Conservation (phyloP, 352 stramenopile species). For the Phytopythium boreale region DNA sequence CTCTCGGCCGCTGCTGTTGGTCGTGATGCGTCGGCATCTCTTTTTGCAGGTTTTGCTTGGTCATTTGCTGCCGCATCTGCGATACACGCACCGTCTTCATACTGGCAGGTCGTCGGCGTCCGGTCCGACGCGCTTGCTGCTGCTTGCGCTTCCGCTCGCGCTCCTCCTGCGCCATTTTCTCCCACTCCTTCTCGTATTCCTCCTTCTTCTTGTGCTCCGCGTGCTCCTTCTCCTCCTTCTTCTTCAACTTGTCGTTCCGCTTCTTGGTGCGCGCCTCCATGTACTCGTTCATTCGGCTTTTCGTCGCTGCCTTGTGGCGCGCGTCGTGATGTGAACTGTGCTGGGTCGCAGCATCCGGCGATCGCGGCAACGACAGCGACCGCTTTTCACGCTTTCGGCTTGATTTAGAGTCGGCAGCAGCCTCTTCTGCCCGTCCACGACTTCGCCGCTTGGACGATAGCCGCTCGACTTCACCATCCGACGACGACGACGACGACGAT, state of each 20-base stretch:
- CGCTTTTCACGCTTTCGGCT: slow-evolving; percentile 4
- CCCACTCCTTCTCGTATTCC: slow-evolving; percentile 88
- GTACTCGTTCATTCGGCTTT: slow-evolving; percentile 88
- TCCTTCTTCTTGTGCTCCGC: slow-evolving; percentile 76
- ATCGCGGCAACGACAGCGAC: slow-evolving; percentile 5
- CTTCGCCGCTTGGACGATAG: slow-evolving; percentile 9
- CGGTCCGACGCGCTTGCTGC: slow-evolving; percentile 62
- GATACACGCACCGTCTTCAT: slow-evolving; percentile 84
- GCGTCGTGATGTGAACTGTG: slow-evolving; percentile 16
- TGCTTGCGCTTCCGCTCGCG: slow-evolving; percentile 80
- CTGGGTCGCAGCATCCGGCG: not conserved
- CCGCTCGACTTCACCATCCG: slow-evolving; percentile 3
- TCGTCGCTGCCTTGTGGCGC: slow-evolving; percentile 27
- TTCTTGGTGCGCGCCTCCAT: slow-evolving; percentile 82
- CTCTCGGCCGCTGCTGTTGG: slow-evolving; percentile 11
- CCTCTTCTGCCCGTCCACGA: not conserved
- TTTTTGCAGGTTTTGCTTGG: slow-evolving; percentile 57
- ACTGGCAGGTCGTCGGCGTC: slow-evolving; percentile 64
- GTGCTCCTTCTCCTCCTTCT: slow-evolving; percentile 66
- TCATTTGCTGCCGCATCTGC: slow-evolving; percentile 83
- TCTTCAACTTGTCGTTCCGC: slow-evolving; percentile 74
- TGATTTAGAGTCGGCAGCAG: not conserved
- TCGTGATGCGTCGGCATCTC: slow-evolving; percentile 22
- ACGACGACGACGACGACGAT: slow-evolving; percentile 1
- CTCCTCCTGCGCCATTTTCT: slow-evolving; percentile 86